Evolutionary conservation across 805 yeast species (phyloP), one percentile per base, ranked within the genome.

Genomic region (Saccharomycopsis vini): DNA sequence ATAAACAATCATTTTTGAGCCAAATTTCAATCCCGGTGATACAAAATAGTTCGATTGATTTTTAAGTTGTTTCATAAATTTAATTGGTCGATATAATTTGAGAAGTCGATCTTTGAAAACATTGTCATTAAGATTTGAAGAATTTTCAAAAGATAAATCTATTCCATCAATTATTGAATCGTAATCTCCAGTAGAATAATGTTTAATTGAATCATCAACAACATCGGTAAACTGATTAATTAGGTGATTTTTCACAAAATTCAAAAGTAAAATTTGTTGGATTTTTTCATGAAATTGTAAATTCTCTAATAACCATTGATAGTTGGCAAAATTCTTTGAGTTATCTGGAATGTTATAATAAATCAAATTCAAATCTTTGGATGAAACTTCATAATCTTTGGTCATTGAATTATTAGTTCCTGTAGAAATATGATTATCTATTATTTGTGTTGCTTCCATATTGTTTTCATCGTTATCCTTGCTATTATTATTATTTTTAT

Each of bases 21-120:
- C 98, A 60, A 89, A 90, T 46, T 95, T 71, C 26, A 88, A 64
- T 0, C 98, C 98, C 0, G 97, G 96, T 26, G 87, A 70, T 15
- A 84, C 52, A 45, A 65, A 75, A 58, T 69, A 81, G 1, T 74
- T n/a, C n/a, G n/a, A n/a, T n/a, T n/a, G n/a, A n/a, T 5, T 39
- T n/a, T 26, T 31, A 4, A 15, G 30, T 9, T 9, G 42, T 18
- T 13, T 31, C 21, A 18, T 26, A 21, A 10, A 10, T 22, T 13
- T 34, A 13, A n/a, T n/a, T n/a, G n/a, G n/a, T n/a, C n/a, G n/a
- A n/a, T n/a, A n/a, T n/a, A n/a, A n/a, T n/a, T n/a, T n/a, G n/a
- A n/a, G n/a, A n/a, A n/a, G n/a, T n/a, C n/a, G n/a, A n/a, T n/a
- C n/a, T n/a, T n/a, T n/a, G n/a, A n/a, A n/a, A n/a, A n/a, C n/a